phyloP scores from a whole-genome alignment of 257 asterid species.

The Nicotiana noctiflora region DNA sequence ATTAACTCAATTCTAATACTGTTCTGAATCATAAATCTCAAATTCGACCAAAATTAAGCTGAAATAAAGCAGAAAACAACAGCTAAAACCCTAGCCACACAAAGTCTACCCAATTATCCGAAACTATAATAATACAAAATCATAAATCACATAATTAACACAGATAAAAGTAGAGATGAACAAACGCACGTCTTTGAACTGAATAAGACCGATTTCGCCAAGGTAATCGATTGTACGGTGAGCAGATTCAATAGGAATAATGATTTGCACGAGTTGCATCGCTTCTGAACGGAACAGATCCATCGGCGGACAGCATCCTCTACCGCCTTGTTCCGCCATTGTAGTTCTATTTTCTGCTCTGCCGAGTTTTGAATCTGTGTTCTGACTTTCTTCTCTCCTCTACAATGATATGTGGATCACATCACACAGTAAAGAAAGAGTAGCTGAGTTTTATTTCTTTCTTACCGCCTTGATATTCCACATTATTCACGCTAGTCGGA shows the following conservation, averaged over 20 bases:
- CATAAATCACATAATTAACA: neutral
- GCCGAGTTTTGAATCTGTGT: constrained; percentile 10
- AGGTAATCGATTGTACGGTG: constrained; percentile 67
- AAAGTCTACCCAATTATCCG: neutral
- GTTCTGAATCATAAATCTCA: neutral
- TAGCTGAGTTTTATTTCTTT: neutral
- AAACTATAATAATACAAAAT: neutral
- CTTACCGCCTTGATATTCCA: constrained; percentile 18
- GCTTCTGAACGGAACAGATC: constrained; percentile 96
- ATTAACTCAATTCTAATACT: neutral
- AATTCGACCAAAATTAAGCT: neutral
- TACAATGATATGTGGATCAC: constrained; percentile 8
- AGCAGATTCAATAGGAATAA: constrained; percentile 90
- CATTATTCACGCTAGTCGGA: constrained; percentile 21
- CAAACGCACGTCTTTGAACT: constrained; percentile 63
- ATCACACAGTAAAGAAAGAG: neutral
- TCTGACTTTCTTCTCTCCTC: constrained; percentile 5
- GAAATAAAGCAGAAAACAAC: neutral
- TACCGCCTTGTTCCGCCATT: constrained; percentile 63
- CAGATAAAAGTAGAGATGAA: neutral
- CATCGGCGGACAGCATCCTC: constrained; percentile 90
- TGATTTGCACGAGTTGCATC: constrained; percentile 93
- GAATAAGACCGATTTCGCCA: constrained; percentile 81
- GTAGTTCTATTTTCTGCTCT: constrained; percentile 19
- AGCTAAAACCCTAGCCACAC: neutral